A percentile compares a stretch with the other conserved stretches of the same genome.
phyloP scores from a whole-genome alignment of 2,329 filamentous ascomycete genomes.

The Diplodia mutila region DNA sequence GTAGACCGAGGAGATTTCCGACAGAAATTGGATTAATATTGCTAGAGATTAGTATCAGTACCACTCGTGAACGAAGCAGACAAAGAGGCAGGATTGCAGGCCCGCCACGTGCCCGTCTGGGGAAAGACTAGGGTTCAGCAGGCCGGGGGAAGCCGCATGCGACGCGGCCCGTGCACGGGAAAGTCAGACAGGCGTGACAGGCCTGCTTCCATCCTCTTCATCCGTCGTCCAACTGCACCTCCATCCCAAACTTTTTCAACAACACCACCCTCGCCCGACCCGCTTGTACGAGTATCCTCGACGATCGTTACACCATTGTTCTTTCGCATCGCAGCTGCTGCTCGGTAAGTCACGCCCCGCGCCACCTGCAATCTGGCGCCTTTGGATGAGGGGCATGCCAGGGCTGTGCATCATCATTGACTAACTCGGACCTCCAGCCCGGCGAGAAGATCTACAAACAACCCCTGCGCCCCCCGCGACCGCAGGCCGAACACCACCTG shows the following conservation, averaged over 20 bases:
- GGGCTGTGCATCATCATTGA: conserved; percentile 6
- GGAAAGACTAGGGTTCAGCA: not conserved
- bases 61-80: not conserved
- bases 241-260: not conserved
- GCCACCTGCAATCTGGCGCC: not conserved
- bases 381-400: not conserved
- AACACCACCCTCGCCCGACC: not conserved
- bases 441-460: not conserved
- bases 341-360: not conserved
- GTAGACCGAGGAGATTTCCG: not conserved
- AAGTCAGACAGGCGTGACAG: not conserved
- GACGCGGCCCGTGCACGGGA: not conserved
- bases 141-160: not conserved
- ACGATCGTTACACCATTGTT: not conserved
- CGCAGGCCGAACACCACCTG: not conserved
- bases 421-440: conserved; percentile 12
- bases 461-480: not conserved
- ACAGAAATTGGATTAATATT: not conserved
- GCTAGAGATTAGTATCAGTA: not conserved
- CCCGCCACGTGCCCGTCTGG: conserved; percentile 11
- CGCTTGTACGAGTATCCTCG: not conserved
- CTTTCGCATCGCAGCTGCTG: not conserved
- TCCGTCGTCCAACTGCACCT: not conserved
- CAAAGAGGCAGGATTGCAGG: not conserved
- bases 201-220: conserved; percentile 9